Evolutionary conservation across 805 yeast species (phyloP).

Genomic region (Hagleromyces aurorensis): DNA sequence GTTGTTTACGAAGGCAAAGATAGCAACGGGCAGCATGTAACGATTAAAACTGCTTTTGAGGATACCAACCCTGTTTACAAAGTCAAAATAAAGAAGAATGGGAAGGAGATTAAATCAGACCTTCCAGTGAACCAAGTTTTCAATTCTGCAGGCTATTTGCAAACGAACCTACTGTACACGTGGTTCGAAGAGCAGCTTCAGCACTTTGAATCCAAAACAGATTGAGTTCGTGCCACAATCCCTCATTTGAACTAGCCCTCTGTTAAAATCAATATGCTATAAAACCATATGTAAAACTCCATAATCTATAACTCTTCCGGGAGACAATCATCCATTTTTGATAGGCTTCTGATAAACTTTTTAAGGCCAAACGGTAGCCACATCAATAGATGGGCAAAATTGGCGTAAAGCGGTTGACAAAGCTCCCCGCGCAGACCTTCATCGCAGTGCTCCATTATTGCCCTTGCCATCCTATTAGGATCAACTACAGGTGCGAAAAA

Average conservation of each 20-base stretch:
- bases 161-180: slow-evolving; percentile 34
- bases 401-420: slow-evolving; percentile 65
- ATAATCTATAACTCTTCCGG: slow-evolving; percentile 16
- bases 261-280: too few relatives aligned
- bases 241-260: too few relatives aligned
- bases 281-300: neutral
- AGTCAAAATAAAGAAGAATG: slow-evolving; percentile 29
- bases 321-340: slow-evolving; percentile 59
- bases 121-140: slow-evolving; percentile 32
- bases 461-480: slow-evolving; percentile 47
- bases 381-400: slow-evolving; percentile 59
- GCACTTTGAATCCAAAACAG: slow-evolving; percentile 33
- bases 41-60: slow-evolving; percentile 28
- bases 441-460: slow-evolving; percentile 45
- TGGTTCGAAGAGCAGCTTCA: slow-evolving; percentile 31
- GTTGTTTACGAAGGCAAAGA: slow-evolving; percentile 39
- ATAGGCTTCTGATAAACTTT: slow-evolving; percentile 35
- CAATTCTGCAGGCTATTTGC: slow-evolving; percentile 38
- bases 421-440: slow-evolving; percentile 65
- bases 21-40: slow-evolving; percentile 25
- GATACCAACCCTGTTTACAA: slow-evolving; percentile 38
- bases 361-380: slow-evolving; percentile 56
- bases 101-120: slow-evolving; percentile 11
- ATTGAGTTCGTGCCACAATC: too few relatives aligned
- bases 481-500: slow-evolving; percentile 73